These are phyloP conservation scores for Platanthera zijinensis DNA, from an alignment of 106 monocot genomes.

Conservation along the genomic window DNA sequence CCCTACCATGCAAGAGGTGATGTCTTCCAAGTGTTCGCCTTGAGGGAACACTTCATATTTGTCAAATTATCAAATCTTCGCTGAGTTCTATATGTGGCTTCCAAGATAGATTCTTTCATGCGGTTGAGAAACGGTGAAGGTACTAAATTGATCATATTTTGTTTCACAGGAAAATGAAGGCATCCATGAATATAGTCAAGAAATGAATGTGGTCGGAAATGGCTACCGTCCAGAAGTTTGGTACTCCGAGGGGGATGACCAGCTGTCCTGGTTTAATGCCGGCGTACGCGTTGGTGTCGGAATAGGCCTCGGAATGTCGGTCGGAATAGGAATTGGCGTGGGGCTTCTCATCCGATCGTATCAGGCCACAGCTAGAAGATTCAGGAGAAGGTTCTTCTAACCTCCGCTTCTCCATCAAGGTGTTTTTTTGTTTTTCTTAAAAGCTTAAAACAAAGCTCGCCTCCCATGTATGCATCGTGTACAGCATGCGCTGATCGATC, in stretches of 20 bases:
- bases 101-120: background rate
- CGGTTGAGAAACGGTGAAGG: background rate
- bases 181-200: constrained; percentile 14
- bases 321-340: constrained; percentile 22
- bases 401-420: background rate
- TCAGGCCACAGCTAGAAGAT: constrained; percentile 20
- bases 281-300: constrained; percentile 24
- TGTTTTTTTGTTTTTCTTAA: background rate
- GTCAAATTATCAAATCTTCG: no score
- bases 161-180: constrained; percentile 8
- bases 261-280: constrained; percentile 26
- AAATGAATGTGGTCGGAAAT: constrained; percentile 3
- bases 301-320: constrained; percentile 26
- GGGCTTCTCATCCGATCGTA: constrained; percentile 24
- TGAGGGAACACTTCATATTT: no score
- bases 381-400: constrained; percentile 24
- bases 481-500: background rate
- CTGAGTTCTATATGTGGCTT: no score
- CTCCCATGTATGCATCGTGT: background rate
- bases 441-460: background rate
- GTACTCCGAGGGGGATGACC: constrained; percentile 22
- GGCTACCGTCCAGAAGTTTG: constrained; percentile 17
- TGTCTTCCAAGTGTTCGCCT: no score
- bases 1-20: no score
- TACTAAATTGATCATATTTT: background rate